Conservation (phyloP, 768 basidiomycete genomes). For the Guyanaporus albipodus region DNA sequence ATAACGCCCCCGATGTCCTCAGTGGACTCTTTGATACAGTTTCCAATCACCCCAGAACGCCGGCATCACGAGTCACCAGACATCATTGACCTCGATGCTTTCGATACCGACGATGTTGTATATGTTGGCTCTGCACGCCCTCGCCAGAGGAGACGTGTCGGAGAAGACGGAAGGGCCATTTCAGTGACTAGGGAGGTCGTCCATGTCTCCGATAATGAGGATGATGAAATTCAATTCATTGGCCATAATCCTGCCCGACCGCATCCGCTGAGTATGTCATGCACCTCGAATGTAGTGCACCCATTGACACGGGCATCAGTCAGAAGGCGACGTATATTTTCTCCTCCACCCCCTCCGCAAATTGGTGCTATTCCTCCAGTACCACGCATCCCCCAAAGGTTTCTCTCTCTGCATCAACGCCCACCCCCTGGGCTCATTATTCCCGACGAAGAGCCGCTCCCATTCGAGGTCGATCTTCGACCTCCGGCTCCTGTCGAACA, state of each 20-base stretch:
- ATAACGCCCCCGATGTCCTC: constrained; percentile 18
- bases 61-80: constrained; percentile 22
- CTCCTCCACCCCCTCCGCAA: constrained; percentile 49
- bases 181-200: constrained; percentile 26
- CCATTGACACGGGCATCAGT: constrained; percentile 5
- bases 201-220: constrained; percentile 39
- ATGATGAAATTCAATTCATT: constrained; percentile 32
- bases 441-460: constrained; percentile 48
- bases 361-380: constrained; percentile 49
- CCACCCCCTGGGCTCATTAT: constrained; percentile 43
- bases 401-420: constrained; percentile 37
- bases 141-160: constrained; percentile 25
- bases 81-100: constrained; percentile 44
- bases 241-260: constrained; percentile 21
- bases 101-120: constrained; percentile 34
- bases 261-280: no score
- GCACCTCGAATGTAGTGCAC: constrained; percentile 16
- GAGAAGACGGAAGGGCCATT: constrained; percentile 20
- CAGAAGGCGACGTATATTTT: constrained; percentile 30
- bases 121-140: constrained; percentile 23
- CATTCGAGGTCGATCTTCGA: constrained; percentile 42
- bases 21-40: constrained; percentile 8
- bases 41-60: constrained; percentile 10
- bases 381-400: constrained; percentile 43
- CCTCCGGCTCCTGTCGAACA: constrained; percentile 18